Evolutionary conservation across 305 asterid species (phyloP), one percentile per base, ranked within the genome.

Genomic region (Solanum chacoense): DNA sequence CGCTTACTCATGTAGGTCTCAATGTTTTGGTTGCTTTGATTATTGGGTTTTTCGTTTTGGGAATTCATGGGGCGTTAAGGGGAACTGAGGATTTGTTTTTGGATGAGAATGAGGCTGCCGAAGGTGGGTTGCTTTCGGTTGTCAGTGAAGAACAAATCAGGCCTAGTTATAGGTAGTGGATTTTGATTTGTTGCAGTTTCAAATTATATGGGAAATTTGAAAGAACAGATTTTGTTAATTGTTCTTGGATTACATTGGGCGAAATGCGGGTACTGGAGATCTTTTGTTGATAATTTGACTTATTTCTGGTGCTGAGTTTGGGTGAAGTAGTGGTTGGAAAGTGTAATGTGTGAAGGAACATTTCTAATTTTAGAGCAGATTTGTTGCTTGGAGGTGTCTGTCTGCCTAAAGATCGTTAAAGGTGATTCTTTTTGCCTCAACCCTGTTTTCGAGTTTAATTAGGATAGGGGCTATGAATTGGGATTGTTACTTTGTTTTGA

Each of bases 51-150:
- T 88, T 90, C 22, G 87, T 93, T 88, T 87, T 93, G 75, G 93
- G 94, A 8, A 38, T 91, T 3, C 98, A 97, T 91, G 97, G 94
- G 14, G 93, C 93, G 28, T 88, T 93, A 69, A 92, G 98, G 87
- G 95, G 92, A 29, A 91, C 92, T 36, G 98, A 94, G 89, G 98
- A 96, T 84, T 85, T 97, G 95, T 97, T 94, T 87, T 87, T 97
- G 92, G 96, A 96, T 65, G 98, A 97, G 90, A 87, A 67, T 89
- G 98, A 97, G 81, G 98, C 97, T 7, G 96, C 92, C 1, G 96
- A 93, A 85, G 96, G 94, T 8, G 98, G 99, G 9, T 85, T 95
- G 95, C 90, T 96, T 90, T 96, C 98, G 13, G 95, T 94, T 88
- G 98, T 96, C 88, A 90, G 94, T 65, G 92, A 87, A 20, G 90